A percentile compares a stretch with the other conserved stretches of the same genome.
Evolutionary conservation across 352 stramenopile species (phyloP).

Genomic region (Globisporangium cylindrosporum): DNA sequence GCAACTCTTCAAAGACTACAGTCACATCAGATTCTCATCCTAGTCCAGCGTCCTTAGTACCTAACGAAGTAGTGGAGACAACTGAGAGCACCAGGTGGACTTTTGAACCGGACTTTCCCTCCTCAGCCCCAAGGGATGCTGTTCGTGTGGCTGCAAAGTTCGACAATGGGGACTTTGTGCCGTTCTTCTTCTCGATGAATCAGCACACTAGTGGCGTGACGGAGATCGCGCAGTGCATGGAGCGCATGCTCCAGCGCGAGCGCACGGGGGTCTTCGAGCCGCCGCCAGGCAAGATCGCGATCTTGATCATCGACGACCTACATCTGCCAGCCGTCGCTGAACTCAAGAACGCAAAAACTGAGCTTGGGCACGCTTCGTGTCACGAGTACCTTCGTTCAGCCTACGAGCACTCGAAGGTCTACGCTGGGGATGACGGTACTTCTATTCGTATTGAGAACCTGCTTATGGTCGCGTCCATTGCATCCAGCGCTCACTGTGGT

Average conservation of each 20-base stretch:
- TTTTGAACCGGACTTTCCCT: constrained; percentile 16
- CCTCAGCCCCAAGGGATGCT: background rate
- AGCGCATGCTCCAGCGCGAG: constrained; percentile 58
- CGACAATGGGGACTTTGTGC: constrained; percentile 35
- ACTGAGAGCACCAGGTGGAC: background rate
- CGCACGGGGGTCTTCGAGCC: constrained; percentile 45
- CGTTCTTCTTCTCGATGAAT: constrained; percentile 48
- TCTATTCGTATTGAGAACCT: constrained; percentile 32
- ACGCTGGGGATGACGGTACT: constrained; percentile 17
- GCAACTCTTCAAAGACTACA: background rate
- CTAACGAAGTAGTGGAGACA: background rate
- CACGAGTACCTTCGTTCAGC: constrained; percentile 34
- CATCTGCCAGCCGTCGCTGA: constrained; percentile 25
- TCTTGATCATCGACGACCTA: constrained; percentile 57
- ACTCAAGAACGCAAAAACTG: background rate
- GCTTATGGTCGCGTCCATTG: constrained; percentile 32
- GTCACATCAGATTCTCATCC: background rate
- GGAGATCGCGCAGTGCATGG: constrained; percentile 37
- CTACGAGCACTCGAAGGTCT: constrained; percentile 31
- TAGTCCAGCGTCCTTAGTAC: background rate
- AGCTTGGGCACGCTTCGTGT: constrained; percentile 14
- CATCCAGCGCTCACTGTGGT: background rate
- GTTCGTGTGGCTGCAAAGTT: constrained; percentile 23
- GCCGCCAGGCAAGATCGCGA: constrained; percentile 45
- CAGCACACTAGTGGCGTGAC: constrained; percentile 15